Conservation (phyloP, 768 basidiomycete genomes). For the Podaxis mareebaensis region DNA sequence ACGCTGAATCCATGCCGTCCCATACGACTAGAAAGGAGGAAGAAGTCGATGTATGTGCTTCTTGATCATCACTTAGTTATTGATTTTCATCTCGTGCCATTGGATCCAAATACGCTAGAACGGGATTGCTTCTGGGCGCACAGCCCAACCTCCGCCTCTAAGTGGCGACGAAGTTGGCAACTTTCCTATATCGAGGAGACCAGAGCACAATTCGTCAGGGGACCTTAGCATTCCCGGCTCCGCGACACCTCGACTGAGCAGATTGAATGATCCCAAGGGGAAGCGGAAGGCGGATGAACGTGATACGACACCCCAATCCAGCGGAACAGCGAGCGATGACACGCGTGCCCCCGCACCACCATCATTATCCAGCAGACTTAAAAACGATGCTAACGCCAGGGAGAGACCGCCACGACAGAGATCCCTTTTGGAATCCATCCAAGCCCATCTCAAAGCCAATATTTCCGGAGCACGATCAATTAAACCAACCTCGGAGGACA, state of each 20-base stretch:
- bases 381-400: not conserved
- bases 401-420: not conserved
- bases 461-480: not conserved
- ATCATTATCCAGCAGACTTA: not conserved
- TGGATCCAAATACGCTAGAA: not conserved
- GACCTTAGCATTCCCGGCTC: not conserved
- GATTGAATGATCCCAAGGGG: not conserved
- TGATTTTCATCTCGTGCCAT: not conserved
- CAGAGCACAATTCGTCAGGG: not conserved
- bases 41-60: slow-evolving; percentile 4
- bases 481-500: not conserved
- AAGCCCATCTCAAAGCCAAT: slow-evolving; percentile 1
- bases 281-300: not conserved
- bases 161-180: not conserved
- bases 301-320: not conserved
- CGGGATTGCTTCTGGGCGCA: not conserved
- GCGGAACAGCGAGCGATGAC: not conserved
- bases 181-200: not conserved
- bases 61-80: not conserved
- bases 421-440: slow-evolving; percentile 3
- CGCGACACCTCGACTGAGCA: not conserved
- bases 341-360: not conserved
- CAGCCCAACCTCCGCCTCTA: not conserved
- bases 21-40: not conserved
- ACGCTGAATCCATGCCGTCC: not conserved